These are phyloP conservation scores for Dalbergia cochinchinensis DNA, from an alignment of 306 rosid genomes.

Conservation along the genomic window DNA sequence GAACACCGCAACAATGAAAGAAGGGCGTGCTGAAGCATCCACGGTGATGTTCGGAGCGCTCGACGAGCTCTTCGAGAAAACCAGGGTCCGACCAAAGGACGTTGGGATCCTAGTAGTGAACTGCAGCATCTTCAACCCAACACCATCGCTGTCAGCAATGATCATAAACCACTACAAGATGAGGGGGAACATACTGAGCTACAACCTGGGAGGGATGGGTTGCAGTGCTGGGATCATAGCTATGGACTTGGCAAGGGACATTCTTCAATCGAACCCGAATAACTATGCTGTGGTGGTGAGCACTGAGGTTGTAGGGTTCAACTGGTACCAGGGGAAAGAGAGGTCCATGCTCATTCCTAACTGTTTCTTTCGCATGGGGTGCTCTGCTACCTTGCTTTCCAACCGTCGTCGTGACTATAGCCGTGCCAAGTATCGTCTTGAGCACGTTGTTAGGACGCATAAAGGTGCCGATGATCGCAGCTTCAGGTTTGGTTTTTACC, in stretches of 20 bases:
- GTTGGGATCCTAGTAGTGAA: slow-evolving; percentile 84
- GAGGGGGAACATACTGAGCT: slow-evolving; percentile 94
- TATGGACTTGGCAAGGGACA: slow-evolving; percentile 83
- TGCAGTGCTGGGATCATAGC: slow-evolving; percentile 94
- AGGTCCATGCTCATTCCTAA: slow-evolving; percentile 93
- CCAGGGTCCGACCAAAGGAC: slow-evolving; percentile 82
- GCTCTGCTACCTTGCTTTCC: slow-evolving; percentile 88
- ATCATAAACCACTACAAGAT: slow-evolving; percentile 96
- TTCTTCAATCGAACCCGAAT: slow-evolving; percentile 84
- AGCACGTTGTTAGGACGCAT: slow-evolving; percentile 90
- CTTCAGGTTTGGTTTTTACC: slow-evolving; percentile 67
- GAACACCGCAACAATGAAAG: slow-evolving; percentile 88
- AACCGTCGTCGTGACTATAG: slow-evolving; percentile 85
- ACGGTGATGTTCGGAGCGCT: slow-evolving; percentile 92
- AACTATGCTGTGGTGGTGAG: slow-evolving; percentile 93
- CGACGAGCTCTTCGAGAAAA: slow-evolving; percentile 89
- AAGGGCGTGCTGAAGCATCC: slow-evolving; percentile 89
- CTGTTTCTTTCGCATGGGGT: slow-evolving; percentile 94
- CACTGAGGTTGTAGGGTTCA: slow-evolving; percentile 86
- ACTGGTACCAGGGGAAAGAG: slow-evolving; percentile 89
- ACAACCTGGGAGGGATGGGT: slow-evolving; percentile 97
- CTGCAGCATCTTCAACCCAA: slow-evolving; percentile 97
- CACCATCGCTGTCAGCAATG: slow-evolving; percentile 96
- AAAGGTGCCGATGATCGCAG: slow-evolving; percentile 97
- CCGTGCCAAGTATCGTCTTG: slow-evolving; percentile 88